Evolutionary conservation across 73 alveolate species (phyloP), one percentile per base, ranked within the genome.

Genomic region (Halteria grandinella): DNA sequence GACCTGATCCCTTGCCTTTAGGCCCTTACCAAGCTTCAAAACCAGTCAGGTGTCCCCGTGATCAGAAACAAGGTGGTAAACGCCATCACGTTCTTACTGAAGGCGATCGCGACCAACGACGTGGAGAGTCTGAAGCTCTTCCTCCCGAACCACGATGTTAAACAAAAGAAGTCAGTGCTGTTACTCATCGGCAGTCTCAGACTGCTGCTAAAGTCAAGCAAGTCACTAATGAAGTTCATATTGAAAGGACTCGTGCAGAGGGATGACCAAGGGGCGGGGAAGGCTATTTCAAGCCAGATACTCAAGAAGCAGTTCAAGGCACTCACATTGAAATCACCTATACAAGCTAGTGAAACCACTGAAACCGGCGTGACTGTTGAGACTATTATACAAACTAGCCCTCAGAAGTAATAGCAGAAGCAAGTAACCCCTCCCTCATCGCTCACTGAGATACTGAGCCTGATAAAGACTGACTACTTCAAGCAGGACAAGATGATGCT

Each of bases 21-120:
- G 28, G 7, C 28, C 6, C 33, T 66, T 24, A 47, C 47, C 1
- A 66, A 66, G 33, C 15, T 66, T 14, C 80, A n/a, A n/a, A n/a
- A 66, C 66, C 47, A 54, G 7, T 20, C 11, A 15, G 66, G 80
- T 2, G 21, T 47, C 18, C 66, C 66, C n/a, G 66, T 44, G 15
- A 66, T 66, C 31, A 66, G 80, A 66, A 66, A 66, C 66, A 66
- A 66, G 33, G 29, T 66, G 21, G 11, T 66, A 2, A 66, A 66
- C 29, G 80, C 66, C 1, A 41, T 66, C 7, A 66, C 80, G 11
- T 66, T 66, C 80, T 33, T 47, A 7, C 15, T 66, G 10, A 41
- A 66, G 24, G 25, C 77, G 1, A 6, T 60, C 3, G 32, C 77
- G 14, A 37, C 59, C 11, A 60, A 60, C 28, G 77, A 60, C 24